These are phyloP conservation scores for Pythium brassicae DNA, from an alignment of 352 stramenopile genomes.

Conservation along the genomic window DNA sequence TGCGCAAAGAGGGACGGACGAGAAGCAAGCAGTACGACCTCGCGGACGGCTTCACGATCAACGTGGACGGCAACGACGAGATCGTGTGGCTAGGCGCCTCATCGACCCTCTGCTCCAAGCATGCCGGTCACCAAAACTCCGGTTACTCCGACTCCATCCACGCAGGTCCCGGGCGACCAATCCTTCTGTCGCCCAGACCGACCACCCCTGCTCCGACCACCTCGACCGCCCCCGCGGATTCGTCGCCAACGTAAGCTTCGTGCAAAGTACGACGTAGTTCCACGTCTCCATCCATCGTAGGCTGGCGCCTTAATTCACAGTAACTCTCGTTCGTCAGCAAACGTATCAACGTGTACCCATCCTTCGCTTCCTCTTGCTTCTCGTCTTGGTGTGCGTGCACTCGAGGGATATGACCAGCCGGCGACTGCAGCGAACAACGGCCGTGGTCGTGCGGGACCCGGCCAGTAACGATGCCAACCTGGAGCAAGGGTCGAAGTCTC, in stretches of 20 bases:
- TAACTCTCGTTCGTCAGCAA: background rate
- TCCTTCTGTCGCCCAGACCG: no score
- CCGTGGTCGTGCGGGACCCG: no score
- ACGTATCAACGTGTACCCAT: background rate
- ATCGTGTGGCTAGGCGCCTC: constrained; percentile 29
- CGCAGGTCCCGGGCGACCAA: constrained; percentile 2
- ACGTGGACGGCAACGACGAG: constrained; percentile 28
- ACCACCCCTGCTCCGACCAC: constrained; percentile 4
- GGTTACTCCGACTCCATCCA: constrained; percentile 2
- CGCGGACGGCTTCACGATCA: constrained; percentile 49
- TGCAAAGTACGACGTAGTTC: background rate
- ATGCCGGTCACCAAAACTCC: no score
- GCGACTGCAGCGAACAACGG: no score
- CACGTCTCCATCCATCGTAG: background rate
- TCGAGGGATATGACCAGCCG: no score
- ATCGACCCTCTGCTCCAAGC: constrained; percentile 9
- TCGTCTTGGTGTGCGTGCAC: no score
- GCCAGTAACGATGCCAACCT: no score
- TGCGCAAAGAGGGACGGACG: no score
- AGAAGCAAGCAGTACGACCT: no score
- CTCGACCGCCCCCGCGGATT: background rate
- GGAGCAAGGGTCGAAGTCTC: no score
- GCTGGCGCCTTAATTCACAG: background rate
- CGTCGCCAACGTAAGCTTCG: background rate
- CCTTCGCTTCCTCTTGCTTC: no score